Percentiles rank a stretch among this genome's conserved stretches.
phyloP scores from a whole-genome alignment of 2,329 filamentous ascomycete genomes.

The Phaeosphaeriaceae sp. region DNA sequence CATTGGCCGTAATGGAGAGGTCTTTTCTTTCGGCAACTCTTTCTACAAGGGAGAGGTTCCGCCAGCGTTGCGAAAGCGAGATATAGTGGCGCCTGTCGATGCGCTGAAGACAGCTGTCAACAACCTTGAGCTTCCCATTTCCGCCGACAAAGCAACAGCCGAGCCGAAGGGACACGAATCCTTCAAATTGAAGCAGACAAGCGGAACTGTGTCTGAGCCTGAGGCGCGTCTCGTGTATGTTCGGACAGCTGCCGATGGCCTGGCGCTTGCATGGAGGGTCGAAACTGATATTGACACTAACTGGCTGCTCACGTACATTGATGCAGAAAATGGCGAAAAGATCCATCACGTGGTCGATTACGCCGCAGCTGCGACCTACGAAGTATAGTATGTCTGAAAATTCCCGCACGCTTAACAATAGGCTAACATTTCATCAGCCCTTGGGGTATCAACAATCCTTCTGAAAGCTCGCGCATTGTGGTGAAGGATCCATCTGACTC shows the following conservation, averaged over 20 bases:
- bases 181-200: constrained; percentile 56
- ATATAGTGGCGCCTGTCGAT: constrained; percentile 51
- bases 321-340: constrained; percentile 55
- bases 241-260: constrained; percentile 53
- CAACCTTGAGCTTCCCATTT: constrained; percentile 51
- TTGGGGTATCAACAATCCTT: constrained; percentile 63
- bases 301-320: constrained; percentile 65
- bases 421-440: constrained; percentile 23
- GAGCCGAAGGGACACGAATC: constrained; percentile 48
- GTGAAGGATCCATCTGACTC: constrained; percentile 58
- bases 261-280: constrained; percentile 63
- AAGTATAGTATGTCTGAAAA: constrained; percentile 56
- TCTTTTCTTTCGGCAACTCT: constrained; percentile 65
- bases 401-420: not conserved
- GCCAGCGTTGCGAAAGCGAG: constrained; percentile 46
- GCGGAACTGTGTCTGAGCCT: constrained; percentile 59
- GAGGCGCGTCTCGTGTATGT: constrained; percentile 64
- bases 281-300: constrained; percentile 64
- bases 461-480: constrained; percentile 54
- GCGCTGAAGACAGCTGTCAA: constrained; percentile 53
- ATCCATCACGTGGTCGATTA: constrained; percentile 65
- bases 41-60: constrained; percentile 55
- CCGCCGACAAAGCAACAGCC: constrained; percentile 51
- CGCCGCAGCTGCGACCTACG: constrained; percentile 61
- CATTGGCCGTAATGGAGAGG: constrained; percentile 57